phyloP scores from a whole-genome alignment of 2,329 filamentous ascomycete genomes.

The Colletotrichum caudatum region DNA sequence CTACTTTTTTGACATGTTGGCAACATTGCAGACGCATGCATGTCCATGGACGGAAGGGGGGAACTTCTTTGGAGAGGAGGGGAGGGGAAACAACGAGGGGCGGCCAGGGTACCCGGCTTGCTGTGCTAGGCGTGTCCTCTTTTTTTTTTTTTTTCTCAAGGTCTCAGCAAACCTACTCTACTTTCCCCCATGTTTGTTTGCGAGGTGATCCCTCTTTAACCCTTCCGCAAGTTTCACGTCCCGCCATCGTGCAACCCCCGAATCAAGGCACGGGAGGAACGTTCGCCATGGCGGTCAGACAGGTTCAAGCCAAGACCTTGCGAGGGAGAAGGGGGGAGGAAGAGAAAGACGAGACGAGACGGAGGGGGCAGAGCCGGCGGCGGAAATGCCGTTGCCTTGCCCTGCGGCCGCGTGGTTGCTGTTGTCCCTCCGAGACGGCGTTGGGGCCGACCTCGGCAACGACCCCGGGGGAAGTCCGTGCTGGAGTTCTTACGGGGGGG shows the following conservation, averaged over 20 bases:
- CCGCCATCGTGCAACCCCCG: constrained; percentile 5
- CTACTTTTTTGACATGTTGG: too few relatives aligned
- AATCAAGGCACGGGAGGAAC: background rate
- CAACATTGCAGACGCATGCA: too few relatives aligned
- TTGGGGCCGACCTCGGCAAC: background rate
- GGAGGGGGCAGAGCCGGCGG: background rate
- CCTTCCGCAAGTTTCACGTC: background rate
- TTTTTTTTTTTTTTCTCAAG: background rate
- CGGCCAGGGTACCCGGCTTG: too few relatives aligned
- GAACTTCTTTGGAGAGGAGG: too few relatives aligned
- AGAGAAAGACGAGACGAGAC: background rate
- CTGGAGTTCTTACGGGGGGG: background rate
- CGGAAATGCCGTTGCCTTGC: constrained; percentile 3
- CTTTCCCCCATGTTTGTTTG: background rate
- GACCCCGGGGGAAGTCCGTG: background rate
- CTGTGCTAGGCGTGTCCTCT: too few relatives aligned
- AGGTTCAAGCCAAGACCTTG: too few relatives aligned
- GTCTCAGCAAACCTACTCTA: constrained; percentile 1
- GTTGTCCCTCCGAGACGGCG: background rate
- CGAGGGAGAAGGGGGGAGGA: background rate
- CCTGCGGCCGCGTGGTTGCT: constrained; percentile 5
- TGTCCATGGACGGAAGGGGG: too few relatives aligned
- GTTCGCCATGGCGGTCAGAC: background rate
- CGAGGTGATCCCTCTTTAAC: background rate
- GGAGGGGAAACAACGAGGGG: too few relatives aligned